These are phyloP conservation scores for Panicum miliaceum DNA, from an alignment of 176 grass and related monocot species.

Conservation along the genomic window DNA sequence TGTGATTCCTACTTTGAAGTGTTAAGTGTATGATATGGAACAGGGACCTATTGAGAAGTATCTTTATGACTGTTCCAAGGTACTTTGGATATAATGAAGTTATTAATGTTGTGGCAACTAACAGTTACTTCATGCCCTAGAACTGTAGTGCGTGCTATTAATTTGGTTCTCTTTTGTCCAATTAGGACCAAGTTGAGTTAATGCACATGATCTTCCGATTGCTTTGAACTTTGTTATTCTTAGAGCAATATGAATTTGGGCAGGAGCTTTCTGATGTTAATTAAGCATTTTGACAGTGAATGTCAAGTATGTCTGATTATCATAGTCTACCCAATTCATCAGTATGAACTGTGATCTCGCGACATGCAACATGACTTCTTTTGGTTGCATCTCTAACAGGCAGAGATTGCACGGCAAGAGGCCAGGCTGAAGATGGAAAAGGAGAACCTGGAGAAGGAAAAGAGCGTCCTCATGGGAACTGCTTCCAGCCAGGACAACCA, in stretches of 20 bases:
- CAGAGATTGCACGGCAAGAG: conserved; percentile 91
- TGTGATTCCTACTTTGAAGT: background rate
- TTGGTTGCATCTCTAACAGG: conserved; percentile 42
- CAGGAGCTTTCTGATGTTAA: background rate
- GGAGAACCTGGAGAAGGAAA: conserved; percentile 98
- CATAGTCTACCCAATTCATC: background rate
- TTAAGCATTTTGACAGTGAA: background rate
- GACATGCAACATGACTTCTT: background rate
- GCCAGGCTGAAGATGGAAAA: conserved; percentile 93
- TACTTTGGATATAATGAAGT: background rate
- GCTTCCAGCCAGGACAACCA: conserved; percentile 94
- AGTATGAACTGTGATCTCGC: background rate
- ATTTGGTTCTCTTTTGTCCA: background rate
- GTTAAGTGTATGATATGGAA: background rate
- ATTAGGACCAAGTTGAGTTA: background rate
- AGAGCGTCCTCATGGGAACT: conserved; percentile 95
- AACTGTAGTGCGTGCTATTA: background rate
- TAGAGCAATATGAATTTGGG: conserved; percentile 2
- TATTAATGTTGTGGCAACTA: background rate
- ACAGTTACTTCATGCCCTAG: background rate
- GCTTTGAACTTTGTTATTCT: conserved; percentile 21
- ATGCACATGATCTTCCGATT: background rate
- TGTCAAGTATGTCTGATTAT: background rate
- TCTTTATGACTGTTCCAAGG: background rate
- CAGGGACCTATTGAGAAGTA: background rate